Base-by-base conservation (phyloP, 257 asterid genomes). In the Sherardia arvensis region DNA sequence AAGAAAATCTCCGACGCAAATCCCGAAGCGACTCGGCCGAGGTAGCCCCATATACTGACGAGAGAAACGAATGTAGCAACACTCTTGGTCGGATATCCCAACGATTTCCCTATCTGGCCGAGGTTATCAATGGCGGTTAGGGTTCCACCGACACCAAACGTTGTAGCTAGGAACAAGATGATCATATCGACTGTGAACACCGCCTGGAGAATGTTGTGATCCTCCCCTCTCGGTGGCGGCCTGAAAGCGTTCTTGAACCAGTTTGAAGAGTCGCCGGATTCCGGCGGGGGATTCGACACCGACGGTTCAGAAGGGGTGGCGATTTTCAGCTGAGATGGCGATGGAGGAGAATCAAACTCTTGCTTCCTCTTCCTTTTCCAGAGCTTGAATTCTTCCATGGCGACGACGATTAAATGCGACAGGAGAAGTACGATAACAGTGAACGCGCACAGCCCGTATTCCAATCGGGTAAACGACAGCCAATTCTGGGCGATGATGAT, bases 91-190 rank as follows among this genome's bases (percentile, higher is more conserved):
- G 81, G 81, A 58, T 81, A 81, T 14, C 86, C 81, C 4, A 74
- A 59, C 1, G 83, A 36, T 26, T 66, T 70, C 2, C 86, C 86
- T 2, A 81, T 81, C 55, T 81, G 86, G 7, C 81, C 85, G 28
- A 80, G 48, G 63, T 77, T 77, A 21, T 80, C 83, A 21, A 80
- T 77, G 1, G 86, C 83, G 1, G 83, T 81, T 53, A 81, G 66
- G 3, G 83, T 81, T 5, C 86, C 86, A 0, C 86, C 86, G 1
- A 81, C 79, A 0, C 86, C 86, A 3, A 78, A 80, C 30, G 78
- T 62, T 34, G 80, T 74, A 4, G 61, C 69, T 0, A 60, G 54
- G 66, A 78, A 78, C 4, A 78, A 20, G 1, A 69, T 72, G 7
- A 78, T 28, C 83, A 78, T 74, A 66, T 78, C 83, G 4, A 78